phyloP scores from a whole-genome alignment of 257 asterid genomes.

The Agastache rugosa region DNA sequence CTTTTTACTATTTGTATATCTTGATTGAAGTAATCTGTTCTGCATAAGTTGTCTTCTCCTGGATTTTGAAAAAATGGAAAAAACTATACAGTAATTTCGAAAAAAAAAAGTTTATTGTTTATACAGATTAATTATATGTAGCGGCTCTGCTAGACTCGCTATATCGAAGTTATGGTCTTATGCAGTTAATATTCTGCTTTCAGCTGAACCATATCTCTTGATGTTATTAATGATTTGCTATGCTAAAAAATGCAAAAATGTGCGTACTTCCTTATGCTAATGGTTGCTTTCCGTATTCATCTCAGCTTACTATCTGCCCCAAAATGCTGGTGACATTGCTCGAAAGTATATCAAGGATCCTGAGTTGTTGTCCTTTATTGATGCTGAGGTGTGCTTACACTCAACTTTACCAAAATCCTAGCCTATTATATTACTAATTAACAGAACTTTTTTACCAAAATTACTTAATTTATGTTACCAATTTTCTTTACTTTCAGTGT shows the following conservation, averaged over 20 bases:
- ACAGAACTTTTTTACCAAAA: background rate
- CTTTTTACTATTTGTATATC: background rate
- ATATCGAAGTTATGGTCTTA: conserved; percentile 5
- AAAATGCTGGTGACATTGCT: conserved; percentile 93
- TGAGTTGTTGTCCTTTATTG: conserved; percentile 81
- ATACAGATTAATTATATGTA: background rate
- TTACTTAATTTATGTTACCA: conserved; percentile 23
- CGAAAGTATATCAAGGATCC: conserved; percentile 86
- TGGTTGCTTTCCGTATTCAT: conserved; percentile 41
- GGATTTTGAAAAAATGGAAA: conserved; percentile 3
- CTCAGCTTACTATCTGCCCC: conserved; percentile 94
- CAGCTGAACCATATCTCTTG: conserved; percentile 2
- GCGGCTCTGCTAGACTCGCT: background rate
- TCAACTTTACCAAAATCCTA: conserved; percentile 30
- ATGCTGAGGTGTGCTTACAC: conserved; percentile 78
- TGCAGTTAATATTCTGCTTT: conserved; percentile 13
- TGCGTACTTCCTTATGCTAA: conserved; percentile 29
- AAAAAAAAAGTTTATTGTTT: background rate
- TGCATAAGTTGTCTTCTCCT: conserved; percentile 20
- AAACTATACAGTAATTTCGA: background rate
- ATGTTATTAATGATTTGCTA: background rate
- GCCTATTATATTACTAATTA: background rate
- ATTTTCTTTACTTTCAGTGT: conserved; percentile 62
- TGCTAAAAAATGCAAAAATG: conserved; percentile 15
- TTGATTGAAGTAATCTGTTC: conserved; percentile 6